Evolutionary conservation across 1,284 basidiomycete genomes (phyloP), one percentile per base, ranked within the genome.

Genomic region (Earliella scabrosa): DNA sequence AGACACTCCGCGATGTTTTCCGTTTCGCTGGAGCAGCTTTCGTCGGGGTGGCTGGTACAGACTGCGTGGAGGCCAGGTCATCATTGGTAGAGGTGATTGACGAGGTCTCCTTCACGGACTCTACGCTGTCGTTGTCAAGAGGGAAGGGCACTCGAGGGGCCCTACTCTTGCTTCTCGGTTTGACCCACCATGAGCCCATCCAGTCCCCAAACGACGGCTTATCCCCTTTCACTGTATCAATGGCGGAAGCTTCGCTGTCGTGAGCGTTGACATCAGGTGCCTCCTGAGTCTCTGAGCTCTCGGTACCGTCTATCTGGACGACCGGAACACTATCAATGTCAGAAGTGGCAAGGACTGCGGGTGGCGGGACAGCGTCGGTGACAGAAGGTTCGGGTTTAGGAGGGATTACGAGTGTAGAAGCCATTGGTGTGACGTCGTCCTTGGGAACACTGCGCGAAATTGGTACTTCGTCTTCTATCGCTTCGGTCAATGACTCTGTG

Each of bases 131-230:
- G 13, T 61, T 55, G 9, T 52, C 41, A 2, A 27, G 21, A 20
- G 50, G 47, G 27, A 57, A 61, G 20, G 58, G 53, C 32, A 70
- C 57, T 59, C 52, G 50, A 52, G 41, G 67, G 63, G 36, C 63
- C 38, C 49, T 50, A 14, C 54, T 44, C 61, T 63, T 65, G 49
- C 65, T 74, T 59, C 70, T 75, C 36, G 72, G 69, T 58, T 80
- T 82, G 65, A 77, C 80, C 79, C 84, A 84, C 73, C 76, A 79
- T 0, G 81, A 82, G 1, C 87, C 86, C 79, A 90, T 83, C 88
- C 88, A 91, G 50, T 87, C 84, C 13, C 73, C 67, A 7, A 73
- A 47, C 2, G 61, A 63, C 10, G 67, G 54, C 18, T 65, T 64
- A 8, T 73, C 72, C 1, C 58, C 61, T 45, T 66, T 70, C n/a